Evolutionary conservation across 495 filamentous ascomycete genomes (phyloP).

Genomic region (Neurospora sp.): DNA sequence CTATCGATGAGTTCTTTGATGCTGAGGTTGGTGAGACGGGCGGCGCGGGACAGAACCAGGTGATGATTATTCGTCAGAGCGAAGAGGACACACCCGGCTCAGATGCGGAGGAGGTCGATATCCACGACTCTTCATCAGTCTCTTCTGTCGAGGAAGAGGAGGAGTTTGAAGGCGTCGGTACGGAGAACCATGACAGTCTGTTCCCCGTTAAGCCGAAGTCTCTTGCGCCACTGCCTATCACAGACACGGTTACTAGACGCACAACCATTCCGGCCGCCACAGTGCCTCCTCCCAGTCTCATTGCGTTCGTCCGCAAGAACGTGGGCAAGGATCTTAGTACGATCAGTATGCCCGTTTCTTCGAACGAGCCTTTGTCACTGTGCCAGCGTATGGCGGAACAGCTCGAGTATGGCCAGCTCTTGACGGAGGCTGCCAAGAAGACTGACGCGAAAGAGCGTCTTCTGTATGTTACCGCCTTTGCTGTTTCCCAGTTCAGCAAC

Average conservation of each 20-base stretch:
- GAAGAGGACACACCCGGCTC: slow-evolving; percentile 44
- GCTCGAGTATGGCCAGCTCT: slow-evolving; percentile 76
- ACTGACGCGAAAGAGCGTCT: slow-evolving; percentile 56
- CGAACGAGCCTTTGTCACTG: slow-evolving; percentile 85
- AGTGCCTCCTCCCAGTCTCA: slow-evolving; percentile 74
- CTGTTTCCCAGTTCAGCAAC: slow-evolving; percentile 71
- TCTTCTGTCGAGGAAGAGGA: slow-evolving; percentile 49
- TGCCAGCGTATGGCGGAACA: slow-evolving; percentile 83
- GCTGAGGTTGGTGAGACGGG: slow-evolving; percentile 59
- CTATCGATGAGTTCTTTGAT: slow-evolving; percentile 88
- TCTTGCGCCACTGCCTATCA: slow-evolving; percentile 67
- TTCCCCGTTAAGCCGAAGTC: slow-evolving; percentile 68
- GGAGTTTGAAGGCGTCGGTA: slow-evolving; percentile 30
- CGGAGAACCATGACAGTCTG: slow-evolving; percentile 24
- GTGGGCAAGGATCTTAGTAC: slow-evolving; percentile 95
- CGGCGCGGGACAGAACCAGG: slow-evolving; percentile 40
- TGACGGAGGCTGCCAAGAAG: slow-evolving; percentile 61
- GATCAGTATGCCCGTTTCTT: slow-evolving; percentile 92
- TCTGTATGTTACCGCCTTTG: slow-evolving; percentile 81
- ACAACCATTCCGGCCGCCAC: slow-evolving; percentile 60
- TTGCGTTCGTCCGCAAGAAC: slow-evolving; percentile 92
- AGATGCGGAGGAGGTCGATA: slow-evolving; percentile 46
- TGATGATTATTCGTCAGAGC: slow-evolving; percentile 62
- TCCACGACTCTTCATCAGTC: slow-evolving; percentile 50
- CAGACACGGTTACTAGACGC: slow-evolving; percentile 53